Base-by-base conservation (phyloP, 164 flowering plant species). In the Chimonanthus salicifolius region DNA sequence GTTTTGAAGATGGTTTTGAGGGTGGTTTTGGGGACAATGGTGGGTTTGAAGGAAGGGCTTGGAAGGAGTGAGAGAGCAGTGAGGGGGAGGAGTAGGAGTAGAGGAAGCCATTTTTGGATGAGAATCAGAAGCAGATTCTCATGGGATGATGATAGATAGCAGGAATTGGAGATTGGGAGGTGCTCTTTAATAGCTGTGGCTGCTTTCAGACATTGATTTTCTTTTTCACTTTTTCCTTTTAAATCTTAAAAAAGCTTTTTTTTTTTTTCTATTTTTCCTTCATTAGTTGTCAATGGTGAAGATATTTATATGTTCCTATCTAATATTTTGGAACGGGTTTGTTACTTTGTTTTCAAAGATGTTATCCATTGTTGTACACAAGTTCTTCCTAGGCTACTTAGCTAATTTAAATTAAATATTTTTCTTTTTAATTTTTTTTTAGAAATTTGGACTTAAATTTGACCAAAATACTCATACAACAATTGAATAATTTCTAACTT, bases 71-170 rank as follows among this genome's bases (percentile, higher is more conserved):
- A 87, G 78, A 5, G 94, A 86, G 72, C 90, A 88, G 84, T 85
- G 86, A 3, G 91, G 87, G 7, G 90, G 89, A 5, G 92, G 87
- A 43, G 94, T 87, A 0, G 94, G 84, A 15, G 33, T 33, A 33
- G 88, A 82, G 21, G 60, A 54, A 13, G 94, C 94, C 94, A 90
- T 90, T 33, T 33, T 33, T 69, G 15, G 68, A 66, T 66, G 20
- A 3, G 44, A 33, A 33, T 1, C 33, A 33, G 47, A 6, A 11
- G 49, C 16, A 44, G 49, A 46, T 66, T 46, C 6, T 45, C 21
- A 44, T 3, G 49, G 7, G n/a, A 5, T 33, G 33, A 33, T 33
- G 6, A 3, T 54, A 10, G n/a, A 15, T 3, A 54, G 60, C 4
- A 3, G 60, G n/a, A n/a, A n/a, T 33, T 2, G 60, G 15, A 13